Base-by-base conservation (phyloP, 495 filamentous ascomycete genomes). In the Bacidia gigantensis region DNA sequence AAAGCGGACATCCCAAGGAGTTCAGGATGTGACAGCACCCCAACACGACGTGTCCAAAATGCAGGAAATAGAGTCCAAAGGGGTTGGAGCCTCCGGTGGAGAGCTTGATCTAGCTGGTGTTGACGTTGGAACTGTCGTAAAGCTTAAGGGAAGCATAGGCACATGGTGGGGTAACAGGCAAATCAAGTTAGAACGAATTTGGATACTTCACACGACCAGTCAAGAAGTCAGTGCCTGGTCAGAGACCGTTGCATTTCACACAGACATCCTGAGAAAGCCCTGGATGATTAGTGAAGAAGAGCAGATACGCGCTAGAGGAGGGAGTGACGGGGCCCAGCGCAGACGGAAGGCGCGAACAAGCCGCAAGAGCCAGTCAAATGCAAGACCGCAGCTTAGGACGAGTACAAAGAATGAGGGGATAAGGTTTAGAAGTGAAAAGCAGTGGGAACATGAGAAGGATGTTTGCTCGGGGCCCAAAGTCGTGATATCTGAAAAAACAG, bases 171-270 rank as follows among this genome's bases (percentile, higher is more conserved):
- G 67, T 0, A 63, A 64, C 23, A 77, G 68, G 56, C 85, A 95
- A 60, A 65, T 96, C 7, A 66, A 81, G 24, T 64, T 87, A 3
- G 82, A 89, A 58, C 82, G 83, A 25, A 68, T 89, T 18, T 67
- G 64, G 56, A 43, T 11, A 26, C 49, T 90, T 0, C 55, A 56
- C 0, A 75, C 80, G 32, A 87, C 83, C n/a, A 80, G 81, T 54
- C 76, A 82, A 22, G 92, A 98, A 62, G 82, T 86, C 24, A 60
- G 64, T 12, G 88, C 86, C n/a, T 83, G 89, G 80, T 73, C 77
- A 22, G 80, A 86, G 65, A 74, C 78, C 11, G 60, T 68, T 5
- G 66, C 70, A 50, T 90, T 87, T 57, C 71, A 78, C 22, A 67
- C 64, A 12, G 73, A 84, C 9, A 71, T 87, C 5, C 72, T 97